Evolutionary conservation across 129 eudicot genomes (phyloP).

Genomic region (Lonicera japonica): DNA sequence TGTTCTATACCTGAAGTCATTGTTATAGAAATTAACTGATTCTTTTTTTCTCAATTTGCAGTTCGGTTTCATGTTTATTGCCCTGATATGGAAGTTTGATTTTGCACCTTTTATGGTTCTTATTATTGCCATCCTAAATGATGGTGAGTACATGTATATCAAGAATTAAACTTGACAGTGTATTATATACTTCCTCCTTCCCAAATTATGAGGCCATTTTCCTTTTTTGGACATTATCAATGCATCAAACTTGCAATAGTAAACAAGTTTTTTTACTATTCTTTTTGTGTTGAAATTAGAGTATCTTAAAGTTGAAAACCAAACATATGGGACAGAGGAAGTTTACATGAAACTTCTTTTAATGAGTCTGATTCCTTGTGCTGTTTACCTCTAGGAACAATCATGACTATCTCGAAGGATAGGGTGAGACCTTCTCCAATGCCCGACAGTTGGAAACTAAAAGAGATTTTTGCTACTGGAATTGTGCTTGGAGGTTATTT

Average conservation of each 20-base stretch:
- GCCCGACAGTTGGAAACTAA: slow-evolving; percentile 72
- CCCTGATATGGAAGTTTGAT: slow-evolving; percentile 77
- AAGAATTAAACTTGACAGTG: too few species aligned
- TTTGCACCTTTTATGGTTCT: slow-evolving; percentile 80
- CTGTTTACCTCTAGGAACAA: slow-evolving; percentile 39
- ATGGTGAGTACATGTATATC: slow-evolving; percentile 34
- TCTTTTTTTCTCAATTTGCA: slow-evolving; percentile 7
- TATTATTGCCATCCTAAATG: slow-evolving; percentile 66
- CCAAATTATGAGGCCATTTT: too few species aligned
- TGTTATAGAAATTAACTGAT: neutral
- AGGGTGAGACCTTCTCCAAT: slow-evolving; percentile 71
- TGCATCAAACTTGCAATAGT: too few species aligned
- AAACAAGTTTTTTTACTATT: too few species aligned
- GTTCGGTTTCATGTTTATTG: slow-evolving; percentile 69
- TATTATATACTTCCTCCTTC: too few species aligned
- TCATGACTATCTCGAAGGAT: slow-evolving; percentile 76
- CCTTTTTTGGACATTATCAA: too few species aligned
- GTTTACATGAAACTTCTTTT: too few species aligned
- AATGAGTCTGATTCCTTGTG: neutral
- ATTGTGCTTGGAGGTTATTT: slow-evolving; percentile 61
- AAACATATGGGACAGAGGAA: too few species aligned
- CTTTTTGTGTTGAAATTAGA: too few species aligned
- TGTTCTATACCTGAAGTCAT: neutral
- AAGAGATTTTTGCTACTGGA: slow-evolving; percentile 68
- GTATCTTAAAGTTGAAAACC: too few species aligned